Evolutionary conservation across 768 basidiomycete species (phyloP), one percentile per base, ranked within the genome.

Genomic region (Gloeostereum incarnatum): DNA sequence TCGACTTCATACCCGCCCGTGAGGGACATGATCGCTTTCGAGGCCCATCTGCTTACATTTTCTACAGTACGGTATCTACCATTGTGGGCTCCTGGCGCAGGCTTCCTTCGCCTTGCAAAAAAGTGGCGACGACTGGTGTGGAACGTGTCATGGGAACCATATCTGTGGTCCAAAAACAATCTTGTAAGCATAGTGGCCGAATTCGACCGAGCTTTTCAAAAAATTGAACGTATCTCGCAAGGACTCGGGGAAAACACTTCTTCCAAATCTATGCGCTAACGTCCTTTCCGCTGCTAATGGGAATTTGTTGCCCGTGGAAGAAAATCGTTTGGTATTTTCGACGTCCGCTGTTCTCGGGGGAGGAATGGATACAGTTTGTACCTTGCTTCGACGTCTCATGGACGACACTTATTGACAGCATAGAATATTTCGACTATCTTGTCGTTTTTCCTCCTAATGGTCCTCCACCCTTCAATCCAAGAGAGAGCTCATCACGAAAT

Each of bases 1-100:
- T 56, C 4, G 52, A 54, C 35, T 0, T 40, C 7, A 29, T 56
- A 17, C 55, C 54, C 18, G 19, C 31, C 2, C 35, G 57, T 56
- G 25, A 18, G 52, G 1, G 9, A 3, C 6, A 3, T 20, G 4
- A 4, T 16, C 20, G 2, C 0, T 5, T 9, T 5, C n/a, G n/a
- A n/a, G n/a, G 4, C 11, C 14, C 18, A 3, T 17, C 54, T 21
- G 48, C 21, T 2, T 5, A n/a, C 4, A 30, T 17, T 30, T 22
- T 29, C 38, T 11, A 7, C 19, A 35, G 33, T 35, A 6, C 13
- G 13, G 13, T 6, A 35, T 21, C n/a, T 35, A 4, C 33, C 33
- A 3, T 13, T 13, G 13, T 35, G 33, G 33, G 13, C 19, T n/a
- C 33, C 33, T n/a, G 33, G 33, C 13, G 20, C 33, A 11, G 13